Base-by-base conservation (phyloP, 1,139 yeast species). In the Spathaspora sp. region DNA sequence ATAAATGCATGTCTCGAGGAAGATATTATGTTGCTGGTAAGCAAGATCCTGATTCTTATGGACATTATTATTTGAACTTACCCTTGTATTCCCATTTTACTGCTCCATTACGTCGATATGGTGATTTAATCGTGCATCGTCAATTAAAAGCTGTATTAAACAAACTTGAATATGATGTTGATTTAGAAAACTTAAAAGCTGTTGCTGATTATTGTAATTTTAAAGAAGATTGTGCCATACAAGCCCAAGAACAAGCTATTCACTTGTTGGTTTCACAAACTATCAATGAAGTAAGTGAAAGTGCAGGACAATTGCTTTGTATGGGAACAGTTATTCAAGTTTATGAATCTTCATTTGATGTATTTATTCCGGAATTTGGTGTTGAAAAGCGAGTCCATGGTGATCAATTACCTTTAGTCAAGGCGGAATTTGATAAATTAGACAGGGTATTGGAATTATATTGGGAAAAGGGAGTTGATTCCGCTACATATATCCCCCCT, bases 341-440 rank as follows among this genome's bases (percentile, higher is more conserved):
- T 7, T 91, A 91, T 62, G 98, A 93, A 66, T 89, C 97, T 1
- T 89, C 98, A 1, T 93, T 93, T 70, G 99, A 93, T 65, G 95
- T 93, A 7, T 82, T 89, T 53, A 78, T 93, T 51, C 98, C 98
- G 1, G 97, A 89, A 56, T 86, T 91, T 68, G 98, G 99, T 38
- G 89, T 93, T 55, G 99, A 93, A 64, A 93, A 93, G 68, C 82
- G 99, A 59, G 98, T 93, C 24, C 99, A 93, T 59, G 97, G 98
- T 38, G 99, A 93, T 67, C 99, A 93, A 65, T 74, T 93, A 47
- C 99, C 99, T 13, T 73, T 93, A 51, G 83, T 81, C 23, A 90
- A 90, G 65, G 98, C 98, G 4, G 98, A 93, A 63, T 93, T 87
- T 64, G 95, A 89, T 61, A 86, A 85, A 59, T 63, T 64, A 24